Percentiles rank a stretch among this genome's conserved stretches.
Evolutionary conservation across 495 filamentous ascomycete genomes (phyloP).

Genomic region (Xylaria telfairii): DNA sequence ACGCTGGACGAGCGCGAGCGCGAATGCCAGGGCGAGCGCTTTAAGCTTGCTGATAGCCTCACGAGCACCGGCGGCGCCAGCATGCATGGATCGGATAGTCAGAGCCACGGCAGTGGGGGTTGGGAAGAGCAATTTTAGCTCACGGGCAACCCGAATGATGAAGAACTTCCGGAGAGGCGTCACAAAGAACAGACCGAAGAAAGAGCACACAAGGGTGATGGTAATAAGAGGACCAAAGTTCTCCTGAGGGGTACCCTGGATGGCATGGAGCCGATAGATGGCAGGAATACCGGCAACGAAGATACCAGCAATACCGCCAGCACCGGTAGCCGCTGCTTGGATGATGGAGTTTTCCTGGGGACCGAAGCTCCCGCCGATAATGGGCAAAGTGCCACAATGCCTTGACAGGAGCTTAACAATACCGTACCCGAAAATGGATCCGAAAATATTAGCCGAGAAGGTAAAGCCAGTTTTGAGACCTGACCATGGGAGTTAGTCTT

Average conservation of each 20-base stretch:
- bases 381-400: conserved; percentile 55
- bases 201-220: conserved; percentile 67
- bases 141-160: conserved; percentile 67
- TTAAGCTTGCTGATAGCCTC: conserved; percentile 67
- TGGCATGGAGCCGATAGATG: conserved; percentile 63
- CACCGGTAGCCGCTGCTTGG: conserved; percentile 67
- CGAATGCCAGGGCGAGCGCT: conserved; percentile 60
- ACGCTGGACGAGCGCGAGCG: conserved; percentile 55
- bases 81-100: conserved; percentile 70
- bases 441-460: conserved; percentile 64
- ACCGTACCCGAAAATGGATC: conserved; percentile 71
- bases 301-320: conserved; percentile 67
- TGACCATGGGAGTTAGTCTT: conserved; percentile 37
- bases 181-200: conserved; percentile 72
- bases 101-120: conserved; percentile 67
- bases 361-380: conserved; percentile 66
- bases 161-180: conserved; percentile 74
- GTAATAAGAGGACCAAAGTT: conserved; percentile 66
- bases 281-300: conserved; percentile 70
- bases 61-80: conserved; percentile 54
- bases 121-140: conserved; percentile 69
- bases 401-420: conserved; percentile 63
- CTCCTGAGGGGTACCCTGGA: conserved; percentile 54
- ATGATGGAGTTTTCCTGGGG: conserved; percentile 72
- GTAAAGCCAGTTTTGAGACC: conserved; percentile 72